phyloP scores from a whole-genome alignment of 2,329 filamentous ascomycete genomes.

The Berkeleyomyces rouxiae region DNA sequence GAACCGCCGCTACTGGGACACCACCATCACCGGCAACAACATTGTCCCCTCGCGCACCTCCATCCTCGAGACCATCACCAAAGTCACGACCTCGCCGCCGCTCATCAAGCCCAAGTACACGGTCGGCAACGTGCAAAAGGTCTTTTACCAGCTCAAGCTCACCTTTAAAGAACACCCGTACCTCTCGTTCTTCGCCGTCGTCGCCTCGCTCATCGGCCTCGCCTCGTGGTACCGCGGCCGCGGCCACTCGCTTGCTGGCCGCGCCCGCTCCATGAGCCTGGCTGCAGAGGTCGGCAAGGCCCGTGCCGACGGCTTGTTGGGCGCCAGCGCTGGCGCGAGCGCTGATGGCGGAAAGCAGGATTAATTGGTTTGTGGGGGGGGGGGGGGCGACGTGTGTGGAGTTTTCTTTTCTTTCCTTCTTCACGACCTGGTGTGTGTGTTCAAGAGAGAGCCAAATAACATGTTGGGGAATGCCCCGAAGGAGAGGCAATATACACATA shows the following conservation, averaged over 20 bases:
- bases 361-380: neutral
- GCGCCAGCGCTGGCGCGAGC: neutral
- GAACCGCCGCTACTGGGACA: slow-evolving; percentile 92
- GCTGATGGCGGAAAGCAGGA: slow-evolving; percentile 12
- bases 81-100: slow-evolving; percentile 50
- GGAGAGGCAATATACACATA: neutral
- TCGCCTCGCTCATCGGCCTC: slow-evolving; percentile 21
- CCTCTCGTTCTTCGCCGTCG: slow-evolving; percentile 34
- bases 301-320: slow-evolving; percentile 4
- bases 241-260: slow-evolving; percentile 17
- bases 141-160: slow-evolving; percentile 49
- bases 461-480: neutral
- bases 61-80: slow-evolving; percentile 71
- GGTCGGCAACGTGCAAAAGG: slow-evolving; percentile 52
- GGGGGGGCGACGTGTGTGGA: neutral
- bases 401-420: neutral
- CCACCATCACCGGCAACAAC: slow-evolving; percentile 70
- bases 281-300: slow-evolving; percentile 12
- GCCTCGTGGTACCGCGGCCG: slow-evolving; percentile 34
- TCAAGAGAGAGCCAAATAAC: neutral
- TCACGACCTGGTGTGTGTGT: too few relatives aligned
- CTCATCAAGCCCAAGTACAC: slow-evolving; percentile 64
- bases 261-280: slow-evolving; percentile 10
- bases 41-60: slow-evolving; percentile 81
- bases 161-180: slow-evolving; percentile 43